These are phyloP conservation scores for Scutellaria barbata DNA, from an alignment of 257 asterid genomes.

Conservation along the genomic window DNA sequence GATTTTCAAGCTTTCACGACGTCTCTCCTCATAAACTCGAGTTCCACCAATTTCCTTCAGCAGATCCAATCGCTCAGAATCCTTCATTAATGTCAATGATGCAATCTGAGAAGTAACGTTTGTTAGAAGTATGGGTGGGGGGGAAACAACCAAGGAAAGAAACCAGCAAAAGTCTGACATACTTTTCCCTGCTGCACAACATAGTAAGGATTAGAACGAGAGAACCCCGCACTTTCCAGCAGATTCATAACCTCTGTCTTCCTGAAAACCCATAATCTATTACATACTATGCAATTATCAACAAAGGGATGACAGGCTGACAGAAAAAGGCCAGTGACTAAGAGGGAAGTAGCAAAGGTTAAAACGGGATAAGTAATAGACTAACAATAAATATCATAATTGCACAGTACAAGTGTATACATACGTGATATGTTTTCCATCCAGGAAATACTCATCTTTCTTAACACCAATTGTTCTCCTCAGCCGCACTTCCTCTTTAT, in stretches of 20 bases:
- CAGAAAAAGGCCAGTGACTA: constrained; percentile 6
- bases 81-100: constrained; percentile 92
- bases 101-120: constrained; percentile 68
- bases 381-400: constrained; percentile 17
- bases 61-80: constrained; percentile 92
- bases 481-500: constrained; percentile 95
- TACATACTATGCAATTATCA: constrained; percentile 28
- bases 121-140: constrained; percentile 39
- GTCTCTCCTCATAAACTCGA: constrained; percentile 98
- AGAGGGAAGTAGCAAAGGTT: constrained; percentile 3
- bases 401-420: constrained; percentile 38
- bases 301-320: constrained; percentile 1
- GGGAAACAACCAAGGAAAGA: constrained; percentile 24
- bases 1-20: constrained; percentile 97
- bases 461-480: constrained; percentile 96
- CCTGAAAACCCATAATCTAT: constrained; percentile 56
- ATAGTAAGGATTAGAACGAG: constrained; percentile 99
- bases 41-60: constrained; percentile 99
- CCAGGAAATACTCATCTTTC: constrained; percentile 96
- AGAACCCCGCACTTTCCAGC: constrained; percentile 99
- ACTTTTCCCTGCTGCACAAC: constrained; percentile 99
- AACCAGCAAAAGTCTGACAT: constrained; percentile 29
- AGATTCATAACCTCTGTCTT: constrained; percentile 98
- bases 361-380: constrained; percentile 14
- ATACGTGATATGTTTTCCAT: constrained; percentile 97